Evolutionary conservation across 2,329 filamentous ascomycete species (phyloP).

Genomic region (Aspergillus fumigatus): DNA sequence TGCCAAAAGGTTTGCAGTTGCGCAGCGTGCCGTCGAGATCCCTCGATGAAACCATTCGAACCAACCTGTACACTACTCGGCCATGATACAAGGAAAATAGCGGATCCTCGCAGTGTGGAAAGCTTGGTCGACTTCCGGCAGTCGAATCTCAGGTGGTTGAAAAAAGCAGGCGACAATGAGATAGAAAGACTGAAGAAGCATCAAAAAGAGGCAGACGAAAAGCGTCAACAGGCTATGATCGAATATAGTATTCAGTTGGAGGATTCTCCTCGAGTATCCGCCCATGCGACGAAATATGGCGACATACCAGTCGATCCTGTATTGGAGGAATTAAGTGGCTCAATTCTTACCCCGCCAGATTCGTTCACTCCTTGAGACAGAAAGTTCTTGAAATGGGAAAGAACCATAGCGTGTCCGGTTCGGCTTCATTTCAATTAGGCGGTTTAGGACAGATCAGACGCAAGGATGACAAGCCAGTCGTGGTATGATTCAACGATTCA

Average conservation of each 20-base stretch:
- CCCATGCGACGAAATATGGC: slow-evolving; percentile 11
- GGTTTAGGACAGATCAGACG: neutral
- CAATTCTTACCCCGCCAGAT: slow-evolving; percentile 11
- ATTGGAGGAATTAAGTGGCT: slow-evolving; percentile 22
- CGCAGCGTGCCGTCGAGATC: slow-evolving; percentile 65
- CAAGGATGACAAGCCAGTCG: neutral
- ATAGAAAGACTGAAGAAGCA: slow-evolving; percentile 45
- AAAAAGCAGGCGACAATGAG: slow-evolving; percentile 52
- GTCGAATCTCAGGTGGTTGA: slow-evolving; percentile 82
- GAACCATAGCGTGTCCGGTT: neutral
- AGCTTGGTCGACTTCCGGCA: slow-evolving; percentile 84
- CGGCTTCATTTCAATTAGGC: neutral
- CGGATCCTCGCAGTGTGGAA: slow-evolving; percentile 87
- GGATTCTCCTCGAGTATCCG: slow-evolving; percentile 7
- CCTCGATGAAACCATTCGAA: slow-evolving; percentile 70
- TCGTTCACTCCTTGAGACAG: neutral
- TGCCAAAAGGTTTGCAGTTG: slow-evolving; percentile 87
- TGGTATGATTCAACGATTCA: neutral
- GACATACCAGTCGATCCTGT: slow-evolving; percentile 44
- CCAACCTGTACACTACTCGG: slow-evolving; percentile 85
- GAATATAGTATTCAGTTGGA: slow-evolving; percentile 42
- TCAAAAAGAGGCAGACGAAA: slow-evolving; percentile 52
- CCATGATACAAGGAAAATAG: slow-evolving; percentile 84
- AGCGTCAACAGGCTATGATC: slow-evolving; percentile 43
- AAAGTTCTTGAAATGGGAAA: neutral